Evolutionary conservation across 257 asterid genomes (phyloP), one percentile per base, ranked within the genome.

Genomic region (Thymus mandschuricus): DNA sequence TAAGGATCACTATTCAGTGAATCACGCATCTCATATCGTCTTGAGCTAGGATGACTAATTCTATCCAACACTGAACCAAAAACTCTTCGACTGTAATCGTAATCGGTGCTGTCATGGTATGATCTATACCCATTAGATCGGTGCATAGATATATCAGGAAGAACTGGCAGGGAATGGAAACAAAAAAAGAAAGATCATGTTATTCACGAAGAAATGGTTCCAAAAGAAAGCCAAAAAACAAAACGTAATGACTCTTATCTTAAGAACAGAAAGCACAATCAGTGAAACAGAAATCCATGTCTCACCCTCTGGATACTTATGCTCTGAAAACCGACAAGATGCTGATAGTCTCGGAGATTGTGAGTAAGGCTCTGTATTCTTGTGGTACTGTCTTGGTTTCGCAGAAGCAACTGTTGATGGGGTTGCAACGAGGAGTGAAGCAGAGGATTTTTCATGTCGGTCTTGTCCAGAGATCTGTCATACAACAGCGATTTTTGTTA

Each of bases 391-490:
- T 87, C 97, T 90, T 74, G 86, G 86, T 80, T 73, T 88, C 74
- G 66, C 64, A 67, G 89, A 78, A 31, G 91, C 72, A 81, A 73
- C 62, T 33, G 76, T 15, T 30, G 80, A 66, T 5, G 79, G 61
- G 60, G 75, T 76, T 33, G 80, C 71, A 5, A 60, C 44, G 30
- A 86, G 78, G 35, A 69, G 77, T 76, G 79, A 84, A 12, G 46
- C 71, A 3, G 89, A 72, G 73, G 85, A 76, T 81, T 82, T 92
- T 81, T 95, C 98, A 78, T 79, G 85, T 48, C 99, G 96, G 66
- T 95, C 98, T 79, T 80, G 85, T 48, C 99, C 98, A 69, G 98
- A 89, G 4, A 95, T 87, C 98, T 95, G 95, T 84, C 77, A 64
- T 49, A 51, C 54, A 77, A 73, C 61, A 40, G 67, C 49, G 48